Evolutionary conservation across 1,284 basidiomycete species (phyloP).

Genomic region (Ustilago xerochloae): DNA sequence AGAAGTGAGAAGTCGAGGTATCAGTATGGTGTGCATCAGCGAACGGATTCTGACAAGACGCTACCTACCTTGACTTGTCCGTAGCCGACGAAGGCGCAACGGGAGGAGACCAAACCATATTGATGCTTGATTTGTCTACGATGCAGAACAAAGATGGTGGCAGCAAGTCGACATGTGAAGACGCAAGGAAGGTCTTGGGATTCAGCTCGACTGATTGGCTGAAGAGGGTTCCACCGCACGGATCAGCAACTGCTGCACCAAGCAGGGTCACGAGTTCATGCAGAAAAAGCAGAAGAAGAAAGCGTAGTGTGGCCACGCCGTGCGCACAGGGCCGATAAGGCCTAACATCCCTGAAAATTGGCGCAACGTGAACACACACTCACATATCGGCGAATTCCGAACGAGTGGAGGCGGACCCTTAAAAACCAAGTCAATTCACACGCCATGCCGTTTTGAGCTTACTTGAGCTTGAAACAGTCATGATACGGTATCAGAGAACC

Average conservation of each 20-base stretch:
- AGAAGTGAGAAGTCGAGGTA: neutral
- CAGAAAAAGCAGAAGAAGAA: neutral
- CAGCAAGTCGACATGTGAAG: neutral
- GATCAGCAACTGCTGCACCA: neutral
- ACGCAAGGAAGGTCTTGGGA: neutral
- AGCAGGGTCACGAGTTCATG: neutral
- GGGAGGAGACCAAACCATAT: conserved; percentile 52
- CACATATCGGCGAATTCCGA: neutral
- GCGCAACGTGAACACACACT: too few species aligned
- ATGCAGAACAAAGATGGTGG: neutral
- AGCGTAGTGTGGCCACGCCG: too few species aligned
- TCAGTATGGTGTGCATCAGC: neutral
- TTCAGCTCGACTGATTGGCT: conserved; percentile 15
- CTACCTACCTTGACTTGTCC: conserved; percentile 46
- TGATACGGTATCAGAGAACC: too few species aligned
- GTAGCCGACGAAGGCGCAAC: conserved; percentile 40
- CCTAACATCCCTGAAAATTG: too few species aligned
- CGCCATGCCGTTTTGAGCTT: neutral
- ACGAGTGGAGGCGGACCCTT: neutral
- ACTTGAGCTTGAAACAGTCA: too few species aligned
- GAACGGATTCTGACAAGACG: too few species aligned
- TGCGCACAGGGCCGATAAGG: too few species aligned
- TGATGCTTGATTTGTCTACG: too few species aligned
- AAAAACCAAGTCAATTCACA: neutral
- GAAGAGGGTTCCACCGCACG: neutral